A percentile compares a stretch with the other conserved stretches of the same genome.
phyloP scores from a whole-genome alignment of 2,329 filamentous ascomycete genomes.

The Hymenoscyphus occultus region DNA sequence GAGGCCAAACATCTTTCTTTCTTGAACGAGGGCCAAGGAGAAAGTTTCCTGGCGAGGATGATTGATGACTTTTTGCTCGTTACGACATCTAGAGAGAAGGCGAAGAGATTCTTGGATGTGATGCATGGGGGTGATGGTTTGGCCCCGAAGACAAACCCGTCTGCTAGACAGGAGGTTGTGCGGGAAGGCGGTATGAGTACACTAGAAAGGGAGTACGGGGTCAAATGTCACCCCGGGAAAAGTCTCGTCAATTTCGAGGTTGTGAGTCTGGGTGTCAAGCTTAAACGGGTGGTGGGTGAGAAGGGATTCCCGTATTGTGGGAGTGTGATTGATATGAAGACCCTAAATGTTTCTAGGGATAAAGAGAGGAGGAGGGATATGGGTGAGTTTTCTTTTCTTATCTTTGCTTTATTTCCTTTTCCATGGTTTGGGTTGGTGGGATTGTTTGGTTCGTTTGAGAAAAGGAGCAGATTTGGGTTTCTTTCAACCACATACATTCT shows the following conservation, averaged over 20 bases:
- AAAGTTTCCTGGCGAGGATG: conserved; percentile 72
- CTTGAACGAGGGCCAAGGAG: conserved; percentile 49
- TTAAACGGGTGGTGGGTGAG: conserved; percentile 47
- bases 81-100: conserved; percentile 65
- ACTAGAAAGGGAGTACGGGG: conserved; percentile 57
- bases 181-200: conserved; percentile 40
- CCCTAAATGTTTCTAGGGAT: conserved; percentile 72
- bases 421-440: neutral
- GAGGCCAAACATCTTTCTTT: conserved; percentile 70
- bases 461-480: neutral
- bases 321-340: conserved; percentile 68
- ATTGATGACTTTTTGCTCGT: conserved; percentile 94
- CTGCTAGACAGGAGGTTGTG: too few species aligned
- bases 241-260: conserved; percentile 81
- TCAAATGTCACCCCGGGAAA: conserved; percentile 73
- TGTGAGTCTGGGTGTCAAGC: conserved; percentile 48
- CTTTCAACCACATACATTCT: too few species aligned
- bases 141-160: too few species aligned
- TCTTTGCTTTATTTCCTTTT: neutral
- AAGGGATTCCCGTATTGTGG: conserved; percentile 84
- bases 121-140: conserved; percentile 72
- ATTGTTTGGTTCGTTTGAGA: neutral
- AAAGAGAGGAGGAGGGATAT: conserved; percentile 49
- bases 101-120: conserved; percentile 66
- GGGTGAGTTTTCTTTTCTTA: conserved; percentile 42